Evolutionary conservation across 306 rosid species (phyloP).

Genomic region (Carpinus fangiana): DNA sequence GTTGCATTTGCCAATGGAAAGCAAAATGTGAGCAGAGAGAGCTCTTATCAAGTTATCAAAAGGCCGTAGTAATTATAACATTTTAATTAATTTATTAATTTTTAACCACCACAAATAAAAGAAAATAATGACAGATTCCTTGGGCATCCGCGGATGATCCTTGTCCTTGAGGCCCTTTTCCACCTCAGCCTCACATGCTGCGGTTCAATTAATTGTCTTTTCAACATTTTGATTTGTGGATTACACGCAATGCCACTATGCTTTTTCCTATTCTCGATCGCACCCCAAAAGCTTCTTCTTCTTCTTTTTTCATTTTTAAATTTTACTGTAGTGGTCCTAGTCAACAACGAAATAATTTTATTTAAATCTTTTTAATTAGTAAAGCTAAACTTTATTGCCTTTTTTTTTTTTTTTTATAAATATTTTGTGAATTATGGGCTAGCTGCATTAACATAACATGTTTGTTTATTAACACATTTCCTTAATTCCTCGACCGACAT

Average conservation of each 20-base stretch:
- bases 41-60: conserved; percentile 55
- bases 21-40: conserved; percentile 57
- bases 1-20: background rate
- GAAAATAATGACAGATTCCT: conserved; percentile 15
- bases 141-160: conserved; percentile 17
- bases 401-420: background rate
- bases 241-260: conserved; percentile 46
- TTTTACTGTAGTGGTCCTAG: conserved; percentile 1
- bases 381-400: background rate
- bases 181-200: conserved; percentile 59
- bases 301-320: too few relatives aligned
- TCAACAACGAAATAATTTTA: background rate
- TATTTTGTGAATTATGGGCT: background rate
- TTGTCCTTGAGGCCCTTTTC: conserved; percentile 32
- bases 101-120: background rate
- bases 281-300: conserved; percentile 22
- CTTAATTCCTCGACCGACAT: background rate
- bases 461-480: background rate
- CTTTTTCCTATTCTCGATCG: conserved; percentile 22
- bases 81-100: background rate
- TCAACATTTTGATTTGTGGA: conserved; percentile 35
- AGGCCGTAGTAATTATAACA: conserved; percentile 27
- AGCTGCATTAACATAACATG: background rate
- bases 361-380: background rate
- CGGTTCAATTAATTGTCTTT: conserved; percentile 19